Evolutionary conservation across 371 early-diverging fungal species (phyloP).

Genomic region (Syncephalastrum monosporum): DNA sequence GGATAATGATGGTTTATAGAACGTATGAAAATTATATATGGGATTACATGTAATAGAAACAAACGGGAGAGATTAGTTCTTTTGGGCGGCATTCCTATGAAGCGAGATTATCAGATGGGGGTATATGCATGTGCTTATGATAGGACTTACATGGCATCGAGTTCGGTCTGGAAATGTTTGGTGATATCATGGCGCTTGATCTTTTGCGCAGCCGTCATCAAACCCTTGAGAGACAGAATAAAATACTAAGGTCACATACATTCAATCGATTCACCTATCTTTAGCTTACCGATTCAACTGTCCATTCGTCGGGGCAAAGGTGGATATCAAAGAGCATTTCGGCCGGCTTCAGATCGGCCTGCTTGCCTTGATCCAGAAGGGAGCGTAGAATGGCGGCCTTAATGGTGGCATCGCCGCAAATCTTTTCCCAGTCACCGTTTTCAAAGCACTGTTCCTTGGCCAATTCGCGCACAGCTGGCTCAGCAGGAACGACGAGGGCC

Average conservation of each 20-base stretch:
- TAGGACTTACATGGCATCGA: constrained; percentile 54
- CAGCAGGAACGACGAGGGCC: constrained; percentile 73
- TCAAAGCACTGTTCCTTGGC: constrained; percentile 27
- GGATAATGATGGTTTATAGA: not conserved
- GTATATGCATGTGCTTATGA: not conserved
- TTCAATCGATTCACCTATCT: not conserved
- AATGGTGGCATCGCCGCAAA: constrained; percentile 21
- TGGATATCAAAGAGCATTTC: constrained; percentile 66
- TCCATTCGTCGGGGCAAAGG: constrained; percentile 26
- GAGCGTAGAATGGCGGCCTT: constrained; percentile 33
- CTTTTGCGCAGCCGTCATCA: constrained; percentile 88
- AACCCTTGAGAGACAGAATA: constrained; percentile 14
- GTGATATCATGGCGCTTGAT: constrained; percentile 78
- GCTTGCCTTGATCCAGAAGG: constrained; percentile 43
- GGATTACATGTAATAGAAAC: not conserved
- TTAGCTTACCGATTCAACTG: constrained; percentile 17
- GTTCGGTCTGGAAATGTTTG: constrained; percentile 49
- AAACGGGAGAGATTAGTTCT: not conserved
- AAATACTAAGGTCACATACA: too few relatives aligned
- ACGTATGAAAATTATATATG: not conserved
- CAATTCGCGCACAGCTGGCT: constrained; percentile 41
- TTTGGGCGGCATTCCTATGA: constrained; percentile 6
- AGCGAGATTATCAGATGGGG: not conserved
- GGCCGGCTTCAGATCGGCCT: constrained; percentile 61
- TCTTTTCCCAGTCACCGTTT: constrained; percentile 26